Evolutionary conservation across 1,284 basidiomycete genomes (phyloP), one percentile per base, ranked within the genome.

Genomic region (Melampsora americana): DNA sequence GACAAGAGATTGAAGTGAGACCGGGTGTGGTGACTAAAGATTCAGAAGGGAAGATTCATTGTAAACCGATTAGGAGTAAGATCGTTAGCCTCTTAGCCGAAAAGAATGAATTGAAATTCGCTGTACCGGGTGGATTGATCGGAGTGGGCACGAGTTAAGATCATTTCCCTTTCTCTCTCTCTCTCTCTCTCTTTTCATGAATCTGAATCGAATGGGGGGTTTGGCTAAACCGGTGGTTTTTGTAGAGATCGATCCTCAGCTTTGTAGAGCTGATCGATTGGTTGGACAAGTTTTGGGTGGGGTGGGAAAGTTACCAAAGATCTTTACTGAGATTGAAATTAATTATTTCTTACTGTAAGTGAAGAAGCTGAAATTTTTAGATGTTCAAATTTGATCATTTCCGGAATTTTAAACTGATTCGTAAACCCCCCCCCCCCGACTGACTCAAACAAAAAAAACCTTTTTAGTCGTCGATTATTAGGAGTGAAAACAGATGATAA

Each of bases 401-500:
- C n/a, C n/a, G n/a, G n/a, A n/a, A n/a, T n/a, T n/a, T n/a, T n/a
- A n/a, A n/a, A n/a, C n/a, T n/a, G n/a, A n/a, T n/a, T n/a, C n/a
- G n/a, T n/a, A n/a, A n/a, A n/a, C n/a, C n/a, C n/a, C n/a, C n/a
- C n/a, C n/a, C n/a, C n/a, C n/a, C n/a, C n/a, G n/a, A n/a, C n/a
- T n/a, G n/a, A n/a, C n/a, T n/a, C n/a, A n/a, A n/a, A n/a, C n/a
- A n/a, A n/a, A n/a, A n/a, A n/a, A n/a, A n/a, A n/a, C n/a, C 81
- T 78, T 82, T 81, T 65, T 48, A 72, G 69, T 30, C 91, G 96
- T 79, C 89, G 96, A 79, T 85, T 99, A 78, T 88, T 99, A n/a
- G 95, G 95, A 84, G 96, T 98, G 80, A 95, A 95, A 84, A 93
- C 92, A 35, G 95, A 97, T 84, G 95, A 97, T 85, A 95, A 95